A percentile compares a stretch with the other conserved stretches of the same genome.
phyloP scores from a whole-genome alignment of 805 yeast species.

The Ogataea nitratoaversa region DNA sequence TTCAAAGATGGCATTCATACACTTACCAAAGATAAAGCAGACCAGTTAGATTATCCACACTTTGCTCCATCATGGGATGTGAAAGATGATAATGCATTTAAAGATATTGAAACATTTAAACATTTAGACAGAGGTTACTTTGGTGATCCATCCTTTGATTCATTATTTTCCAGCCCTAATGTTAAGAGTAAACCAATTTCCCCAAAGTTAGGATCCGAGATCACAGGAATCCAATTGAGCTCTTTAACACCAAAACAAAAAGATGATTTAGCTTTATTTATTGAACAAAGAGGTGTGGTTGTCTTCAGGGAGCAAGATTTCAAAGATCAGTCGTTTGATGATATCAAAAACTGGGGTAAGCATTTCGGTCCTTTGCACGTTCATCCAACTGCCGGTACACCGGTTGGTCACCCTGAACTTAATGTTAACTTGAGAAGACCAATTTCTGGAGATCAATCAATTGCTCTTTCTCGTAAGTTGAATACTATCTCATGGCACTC shows the following conservation, averaged over 20 bases:
- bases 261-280: conserved; percentile 61
- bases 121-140: conserved; percentile 52
- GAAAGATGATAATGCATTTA: conserved; percentile 36
- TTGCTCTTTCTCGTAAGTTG: conserved; percentile 30
- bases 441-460: conserved; percentile 30
- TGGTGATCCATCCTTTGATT: conserved; percentile 50
- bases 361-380: conserved; percentile 66
- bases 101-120: conserved; percentile 42
- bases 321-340: conserved; percentile 45
- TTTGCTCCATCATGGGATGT: conserved; percentile 70
- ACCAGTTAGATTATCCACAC: too few species aligned
- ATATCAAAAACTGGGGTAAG: conserved; percentile 44
- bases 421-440: conserved; percentile 52
- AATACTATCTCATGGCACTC: conserved; percentile 55
- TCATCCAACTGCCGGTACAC: conserved; percentile 70
- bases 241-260: conserved; percentile 46
- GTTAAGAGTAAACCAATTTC: conserved; percentile 40
- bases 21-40: too few species aligned
- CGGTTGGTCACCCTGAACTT: conserved; percentile 49
- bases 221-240: conserved; percentile 54
- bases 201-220: conserved; percentile 64
- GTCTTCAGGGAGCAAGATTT: conserved; percentile 63
- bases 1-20: too few species aligned
- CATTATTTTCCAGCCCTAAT: conserved; percentile 35
- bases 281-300: conserved; percentile 54